phyloP scores from a whole-genome alignment of 495 filamentous ascomycete genomes.

The Bacidia rubella region DNA sequence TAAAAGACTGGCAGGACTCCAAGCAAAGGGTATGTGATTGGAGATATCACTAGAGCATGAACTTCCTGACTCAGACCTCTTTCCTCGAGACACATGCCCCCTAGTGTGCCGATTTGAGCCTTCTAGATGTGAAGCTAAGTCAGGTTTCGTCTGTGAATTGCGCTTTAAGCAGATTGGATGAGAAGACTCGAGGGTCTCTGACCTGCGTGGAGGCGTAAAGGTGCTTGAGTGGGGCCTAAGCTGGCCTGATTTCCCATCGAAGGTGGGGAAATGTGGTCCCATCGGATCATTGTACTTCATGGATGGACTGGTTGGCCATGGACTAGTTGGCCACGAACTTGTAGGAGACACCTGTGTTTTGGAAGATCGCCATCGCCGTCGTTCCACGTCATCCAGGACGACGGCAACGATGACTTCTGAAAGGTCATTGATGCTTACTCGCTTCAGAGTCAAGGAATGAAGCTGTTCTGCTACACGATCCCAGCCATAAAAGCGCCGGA shows the following conservation, averaged over 20 bases:
- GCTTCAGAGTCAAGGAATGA: conserved; percentile 76
- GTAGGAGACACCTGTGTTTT: conserved; percentile 71
- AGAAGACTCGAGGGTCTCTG: too few relatives aligned
- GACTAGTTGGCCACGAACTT: conserved; percentile 43
- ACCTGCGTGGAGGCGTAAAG: conserved; percentile 47
- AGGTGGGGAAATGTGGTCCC: conserved; percentile 52
- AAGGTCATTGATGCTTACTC: conserved; percentile 77
- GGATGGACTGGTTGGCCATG: too few relatives aligned
- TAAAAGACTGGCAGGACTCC: conserved; percentile 62
- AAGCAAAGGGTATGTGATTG: conserved; percentile 45
- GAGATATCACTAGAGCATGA: conserved; percentile 75
- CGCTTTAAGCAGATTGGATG: too few relatives aligned
- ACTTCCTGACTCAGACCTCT: conserved; percentile 79
- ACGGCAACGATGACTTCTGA: conserved; percentile 81
- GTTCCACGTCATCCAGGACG: conserved; percentile 91
- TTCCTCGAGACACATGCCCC: conserved; percentile 89
- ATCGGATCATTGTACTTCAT: conserved; percentile 45
- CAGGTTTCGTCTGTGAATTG: too few relatives aligned
- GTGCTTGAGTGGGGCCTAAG: conserved; percentile 34
- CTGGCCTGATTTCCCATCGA: conserved; percentile 30
- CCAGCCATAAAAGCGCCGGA: conserved; percentile 94
- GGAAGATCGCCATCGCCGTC: conserved; percentile 70
- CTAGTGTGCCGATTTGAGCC: too few relatives aligned
- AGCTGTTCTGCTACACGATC: conserved; percentile 84
- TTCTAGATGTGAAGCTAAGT: too few relatives aligned